Base-by-base conservation (phyloP, 1,284 basidiomycete species). In the Sanghuangporus sanghuang region DNA sequence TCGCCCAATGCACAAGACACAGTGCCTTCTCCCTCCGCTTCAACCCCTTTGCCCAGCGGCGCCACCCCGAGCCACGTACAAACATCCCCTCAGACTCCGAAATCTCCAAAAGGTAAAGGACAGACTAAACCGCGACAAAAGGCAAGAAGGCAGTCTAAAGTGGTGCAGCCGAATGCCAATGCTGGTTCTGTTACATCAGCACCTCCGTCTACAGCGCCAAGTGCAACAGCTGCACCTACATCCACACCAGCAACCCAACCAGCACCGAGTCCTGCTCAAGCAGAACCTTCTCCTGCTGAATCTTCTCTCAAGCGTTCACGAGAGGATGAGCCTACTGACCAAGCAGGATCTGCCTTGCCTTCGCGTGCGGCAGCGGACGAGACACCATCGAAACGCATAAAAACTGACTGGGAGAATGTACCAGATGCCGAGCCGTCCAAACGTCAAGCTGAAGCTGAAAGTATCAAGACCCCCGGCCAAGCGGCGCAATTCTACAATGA, bases 371-470 rank as follows among this genome's bases (percentile, higher is more conserved):
- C 66, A 6, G 77, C 78, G 64, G 81, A 83, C 60, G 84, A 46
- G 8, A 86, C 86, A 2, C 85, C 88, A 3, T 84, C 87, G 18
- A 92, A 92, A 75, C 84, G 86, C 58, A 70, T 74, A 48, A 90
- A 86, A 77, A 83, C 79, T 12, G 87, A 91, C 60, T 89, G 85
- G 84, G 86, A 87, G 54, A 82, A 81, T 16, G 76, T 81, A 46
- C 74, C 79, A 8, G 85, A 76, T 66, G 85, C 87, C 49, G 79
- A 75, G 27, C 69, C 83, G 59, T 70, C 78, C 66, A 84, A 82
- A 75, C 84, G 81, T 71, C 75, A 81, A 23, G 82, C 84, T 64
- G 79, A 79, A 52, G 72, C 81, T 5, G 84, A 86, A 21, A 81
- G 78, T 53, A 79, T 86, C 69, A 84, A 87, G 76, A 84, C 84